Conservation (phyloP, 1,284 basidiomycete genomes). For the Termitomyces sp. region DNA sequence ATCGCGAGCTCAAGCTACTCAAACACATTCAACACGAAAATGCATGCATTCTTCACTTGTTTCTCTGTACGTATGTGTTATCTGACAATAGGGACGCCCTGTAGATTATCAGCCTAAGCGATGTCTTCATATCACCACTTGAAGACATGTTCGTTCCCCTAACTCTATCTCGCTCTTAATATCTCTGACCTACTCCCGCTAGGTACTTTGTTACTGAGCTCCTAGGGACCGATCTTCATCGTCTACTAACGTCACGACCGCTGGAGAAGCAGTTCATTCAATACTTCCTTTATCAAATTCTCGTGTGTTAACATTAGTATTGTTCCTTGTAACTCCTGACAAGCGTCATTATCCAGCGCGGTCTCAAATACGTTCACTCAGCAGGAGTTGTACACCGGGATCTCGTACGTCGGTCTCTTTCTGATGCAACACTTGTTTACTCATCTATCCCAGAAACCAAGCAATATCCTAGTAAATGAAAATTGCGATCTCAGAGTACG, state of each 20-base stretch:
- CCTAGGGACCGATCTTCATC: constrained; percentile 96
- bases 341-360: constrained; percentile 53
- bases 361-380: constrained; percentile 99
- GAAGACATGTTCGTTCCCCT: constrained; percentile 79
- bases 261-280: constrained; percentile 99
- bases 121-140: constrained; percentile 98
- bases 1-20: constrained; percentile 96
- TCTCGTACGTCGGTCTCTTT: constrained; percentile 48
- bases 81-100: constrained; percentile 7
- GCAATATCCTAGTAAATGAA: constrained; percentile 99
- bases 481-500: constrained; percentile 87
- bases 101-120: constrained; percentile 96
- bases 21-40: constrained; percentile 99
- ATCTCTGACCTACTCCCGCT: constrained; percentile 9
- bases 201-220: constrained; percentile 99
- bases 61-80: constrained; percentile 1
- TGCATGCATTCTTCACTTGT: constrained; percentile 37
- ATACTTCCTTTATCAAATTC: constrained; percentile 98
- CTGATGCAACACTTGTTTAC: not conserved
- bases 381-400: constrained; percentile 99
- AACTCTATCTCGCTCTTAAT: constrained; percentile 7
- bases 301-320: constrained; percentile 46
- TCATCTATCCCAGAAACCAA: constrained; percentile 73
- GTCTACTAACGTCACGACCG: constrained; percentile 92
- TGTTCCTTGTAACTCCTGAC: not conserved